These are phyloP conservation scores for Plenodomus biglobosus DNA, from an alignment of 2,329 filamentous ascomycete species.

Conservation along the genomic window DNA sequence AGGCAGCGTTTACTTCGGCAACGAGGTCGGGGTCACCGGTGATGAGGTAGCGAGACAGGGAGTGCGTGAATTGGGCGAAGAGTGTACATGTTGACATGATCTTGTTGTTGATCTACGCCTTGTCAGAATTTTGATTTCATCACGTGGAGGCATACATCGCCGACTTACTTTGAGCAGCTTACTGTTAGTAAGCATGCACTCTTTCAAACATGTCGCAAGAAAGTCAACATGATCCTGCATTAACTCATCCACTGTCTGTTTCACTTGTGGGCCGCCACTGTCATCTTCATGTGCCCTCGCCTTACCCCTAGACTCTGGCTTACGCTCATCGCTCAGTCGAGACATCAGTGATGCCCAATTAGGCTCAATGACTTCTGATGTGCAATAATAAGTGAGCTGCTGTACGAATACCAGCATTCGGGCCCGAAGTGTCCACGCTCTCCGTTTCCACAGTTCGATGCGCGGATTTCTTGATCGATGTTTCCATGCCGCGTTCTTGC, in stretches of 20 bases:
- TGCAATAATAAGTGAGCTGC: constrained; percentile 95
- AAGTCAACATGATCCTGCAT: constrained; percentile 99
- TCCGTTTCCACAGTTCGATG: constrained; percentile 88
- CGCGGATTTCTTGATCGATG: constrained; percentile 72
- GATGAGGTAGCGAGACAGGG: constrained; percentile 80
- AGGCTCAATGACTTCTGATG: constrained; percentile 93
- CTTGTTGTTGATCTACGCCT: constrained; percentile 84
- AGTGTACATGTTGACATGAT: constrained; percentile 94
- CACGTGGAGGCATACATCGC: background rate
- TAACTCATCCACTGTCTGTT: constrained; percentile 87
- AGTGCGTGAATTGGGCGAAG: constrained; percentile 88
- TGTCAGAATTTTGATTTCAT: constrained; percentile 4
- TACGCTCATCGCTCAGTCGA: constrained; percentile 64
- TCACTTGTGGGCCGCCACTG: constrained; percentile 50
- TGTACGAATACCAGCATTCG: constrained; percentile 98
- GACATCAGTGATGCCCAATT: constrained; percentile 96
- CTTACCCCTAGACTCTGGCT: constrained; percentile 52
- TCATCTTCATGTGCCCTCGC: constrained; percentile 33
- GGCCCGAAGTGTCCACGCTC: constrained; percentile 86
- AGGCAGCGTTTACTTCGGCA: constrained; percentile 58
- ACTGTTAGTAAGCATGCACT: constrained; percentile 98
- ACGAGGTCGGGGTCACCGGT: constrained; percentile 79
- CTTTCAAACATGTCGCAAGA: constrained; percentile 93
- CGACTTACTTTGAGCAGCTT: constrained; percentile 79
- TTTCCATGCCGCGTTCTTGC: constrained; percentile 76